Evolutionary conservation across 495 filamentous ascomycete genomes (phyloP), one percentile per base, ranked within the genome.

Genomic region (Umbilicaria muhlenbergii): DNA sequence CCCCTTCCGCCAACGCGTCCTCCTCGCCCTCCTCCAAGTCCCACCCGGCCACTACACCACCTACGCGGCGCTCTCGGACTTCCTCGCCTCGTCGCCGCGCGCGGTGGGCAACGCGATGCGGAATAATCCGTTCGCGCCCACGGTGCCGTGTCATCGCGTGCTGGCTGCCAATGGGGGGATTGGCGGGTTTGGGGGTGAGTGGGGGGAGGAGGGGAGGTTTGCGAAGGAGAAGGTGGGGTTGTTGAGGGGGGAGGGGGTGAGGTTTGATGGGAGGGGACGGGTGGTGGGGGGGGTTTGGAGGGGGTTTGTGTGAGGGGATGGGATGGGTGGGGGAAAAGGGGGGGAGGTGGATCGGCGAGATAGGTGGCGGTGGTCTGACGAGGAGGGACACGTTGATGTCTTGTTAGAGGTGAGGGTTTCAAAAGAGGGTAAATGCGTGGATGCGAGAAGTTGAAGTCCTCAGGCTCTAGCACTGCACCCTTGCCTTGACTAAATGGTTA

Each of bases 21-120:
- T 70, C 58, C 56, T 51, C 4, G 66, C 80, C 34, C 75, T 84
- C 7, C 68, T 65, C 51, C 74, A 81, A 53, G 77, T 85, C 40
- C 80, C 81, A 0, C 49, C 57, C n/a, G 81, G 81, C 11, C 58
- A 55, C 32, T 69, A 81, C 39, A 74, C 71, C 6, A 77, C 80
- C 0, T 85, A 86, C 61, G 73, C 64, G 12, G 63, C 74, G 2
- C 57, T 86, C 18, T 67, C 80, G 0, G 55, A 68, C n/a, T 66
- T 71, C 31, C 66, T 86, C 0, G 51, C 59, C 12, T 78, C 77
- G 3, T 83, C 78, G 0, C 78, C 81, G 11, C 64, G 81, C 1
- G 81, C 81, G 7, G 75, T 86, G 5, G 81, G 81, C n/a, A 79
- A 77, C 45, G 81, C 80, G 0, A 62, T 80, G 35, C 64, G 80